These are phyloP conservation scores for Herpetomonas muscarum DNA, from an alignment of 208 protist genomes.

Conservation along the genomic window DNA sequence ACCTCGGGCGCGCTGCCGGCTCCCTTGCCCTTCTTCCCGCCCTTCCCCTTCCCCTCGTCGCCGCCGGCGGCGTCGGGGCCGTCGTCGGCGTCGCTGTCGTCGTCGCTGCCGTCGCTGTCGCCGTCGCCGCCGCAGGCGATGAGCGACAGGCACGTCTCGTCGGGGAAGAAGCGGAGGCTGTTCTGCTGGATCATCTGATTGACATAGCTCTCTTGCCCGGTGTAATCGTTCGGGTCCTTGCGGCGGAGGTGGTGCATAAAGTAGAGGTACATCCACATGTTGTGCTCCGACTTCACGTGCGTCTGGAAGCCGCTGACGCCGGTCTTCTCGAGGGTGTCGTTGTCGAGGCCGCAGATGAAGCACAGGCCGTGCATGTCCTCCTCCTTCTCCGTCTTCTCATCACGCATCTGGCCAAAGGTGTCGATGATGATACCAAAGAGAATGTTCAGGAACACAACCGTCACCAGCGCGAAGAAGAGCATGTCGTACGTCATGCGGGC, in stretches of 20 bases:
- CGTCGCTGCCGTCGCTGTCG: slow-evolving; percentile 5
- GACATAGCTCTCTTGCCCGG: slow-evolving; percentile 84
- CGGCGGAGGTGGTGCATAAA: slow-evolving; percentile 85
- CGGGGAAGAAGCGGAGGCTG: slow-evolving; percentile 78
- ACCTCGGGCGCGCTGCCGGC: slow-evolving; percentile 7
- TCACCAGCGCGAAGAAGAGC: slow-evolving; percentile 91
- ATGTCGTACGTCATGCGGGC: slow-evolving; percentile 81
- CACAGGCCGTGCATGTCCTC: slow-evolving; percentile 83
- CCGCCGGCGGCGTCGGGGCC: not conserved
- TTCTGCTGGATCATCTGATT: slow-evolving; percentile 38
- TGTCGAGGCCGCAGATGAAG: slow-evolving; percentile 91
- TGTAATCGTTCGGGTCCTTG: slow-evolving; percentile 77
- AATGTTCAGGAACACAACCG: slow-evolving; percentile 92
- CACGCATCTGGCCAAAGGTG: slow-evolving; percentile 88
- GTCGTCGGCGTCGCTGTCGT: not conserved
- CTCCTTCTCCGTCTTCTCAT: slow-evolving; percentile 75
- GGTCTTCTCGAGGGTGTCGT: slow-evolving; percentile 71
- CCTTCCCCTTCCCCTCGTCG: slow-evolving; percentile 17
- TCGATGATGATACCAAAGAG: slow-evolving; percentile 96
- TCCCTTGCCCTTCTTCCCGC: not conserved
- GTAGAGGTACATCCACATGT: slow-evolving; percentile 96
- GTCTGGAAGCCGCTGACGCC: slow-evolving; percentile 63
- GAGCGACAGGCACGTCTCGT: slow-evolving; percentile 54
- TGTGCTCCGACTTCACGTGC: slow-evolving; percentile 91
- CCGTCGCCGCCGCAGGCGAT: slow-evolving; percentile 5